phyloP scores from a whole-genome alignment of 2,329 filamentous ascomycete genomes.

The Pseudovirgaria hyperparasitica region DNA sequence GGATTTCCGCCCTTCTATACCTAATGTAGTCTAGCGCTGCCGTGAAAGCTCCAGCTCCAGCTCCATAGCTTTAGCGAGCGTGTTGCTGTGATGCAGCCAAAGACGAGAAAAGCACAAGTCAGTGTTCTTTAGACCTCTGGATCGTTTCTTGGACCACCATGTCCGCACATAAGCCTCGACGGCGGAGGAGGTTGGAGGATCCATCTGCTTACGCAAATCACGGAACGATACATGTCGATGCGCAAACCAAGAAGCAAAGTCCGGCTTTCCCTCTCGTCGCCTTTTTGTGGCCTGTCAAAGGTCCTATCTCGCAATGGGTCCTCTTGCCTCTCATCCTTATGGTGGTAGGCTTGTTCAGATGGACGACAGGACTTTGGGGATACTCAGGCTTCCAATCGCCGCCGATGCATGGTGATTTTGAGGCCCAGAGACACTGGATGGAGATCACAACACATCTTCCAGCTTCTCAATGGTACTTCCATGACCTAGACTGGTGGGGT shows the following conservation, averaged over 20 bases:
- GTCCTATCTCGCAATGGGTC: constrained; percentile 81
- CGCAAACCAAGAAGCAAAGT: constrained; percentile 30
- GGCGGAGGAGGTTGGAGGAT: constrained; percentile 29
- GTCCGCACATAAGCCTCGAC: constrained; percentile 27
- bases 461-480: constrained; percentile 92
- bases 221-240: constrained; percentile 31
- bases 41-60: too few relatives aligned
- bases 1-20: too few relatives aligned
- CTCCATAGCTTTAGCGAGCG: too few relatives aligned
- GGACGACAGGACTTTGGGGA: constrained; percentile 85
- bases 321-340: constrained; percentile 79
- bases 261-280: constrained; percentile 83
- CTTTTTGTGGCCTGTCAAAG: constrained; percentile 87
- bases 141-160: too few relatives aligned
- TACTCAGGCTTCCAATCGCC: constrained; percentile 80
- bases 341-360: constrained; percentile 80
- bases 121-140: too few relatives aligned
- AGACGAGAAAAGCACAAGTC: too few relatives aligned
- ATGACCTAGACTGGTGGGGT: constrained; percentile 95
- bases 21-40: too few relatives aligned
- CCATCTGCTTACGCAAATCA: constrained; percentile 26
- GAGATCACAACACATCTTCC: constrained; percentile 84
- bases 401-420: constrained; percentile 93
- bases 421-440: constrained; percentile 98
- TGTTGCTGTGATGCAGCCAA: too few relatives aligned